Evolutionary conservation across 2,329 filamentous ascomycete genomes (phyloP), one percentile per base, ranked within the genome.

Genomic region (Zymoseptoria ardabiliae): DNA sequence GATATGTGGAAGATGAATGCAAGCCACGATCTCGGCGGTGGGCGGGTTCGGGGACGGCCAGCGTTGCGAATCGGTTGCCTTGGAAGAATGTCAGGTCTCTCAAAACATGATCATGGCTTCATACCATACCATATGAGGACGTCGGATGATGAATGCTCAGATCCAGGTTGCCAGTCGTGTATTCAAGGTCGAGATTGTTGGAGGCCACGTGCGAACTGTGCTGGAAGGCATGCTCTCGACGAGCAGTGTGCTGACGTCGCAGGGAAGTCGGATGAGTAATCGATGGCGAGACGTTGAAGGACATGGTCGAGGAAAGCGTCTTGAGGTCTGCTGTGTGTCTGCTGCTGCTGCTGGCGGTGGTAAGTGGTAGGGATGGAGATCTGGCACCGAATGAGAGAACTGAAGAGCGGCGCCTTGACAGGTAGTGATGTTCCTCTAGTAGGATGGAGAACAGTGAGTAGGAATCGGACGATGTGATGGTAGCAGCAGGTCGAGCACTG

Each of bases 31-130:
- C 63, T 21, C 60, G 61, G 21, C 55, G 58, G n/a, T 55, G 30
- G 10, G 57, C 55, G 41, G 60, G 57, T 53, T 59, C 23, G 30
- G 62, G 61, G 11, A 61, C 22, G 6, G 63, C 61, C 35, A 71
- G 61, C 11, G 63, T 48, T 10, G 65, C 62, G 65, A 70, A 71
- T 28, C 69, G 69, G 49, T 71, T 71, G 57, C 53, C 68, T 71
- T 48, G 23, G 11, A 25, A 30, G 45, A 20, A 50, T 11, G 45
- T 63, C 41, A 58, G 60, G 52, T 25, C 20, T 50, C 20, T 20
- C 52, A 20, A 2, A 51, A n/a, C 20, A n/a, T 50, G 50, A 22
- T 19, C 50, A 21, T 51, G 50, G 20, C 20, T 22, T 19, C n/a
- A 23, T 50, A 50, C 63, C 65, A 50, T 57, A 70, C 67, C 64